Conservation (phyloP, 306 rosid genomes). For the Amphicarpaea edgeworthii region DNA sequence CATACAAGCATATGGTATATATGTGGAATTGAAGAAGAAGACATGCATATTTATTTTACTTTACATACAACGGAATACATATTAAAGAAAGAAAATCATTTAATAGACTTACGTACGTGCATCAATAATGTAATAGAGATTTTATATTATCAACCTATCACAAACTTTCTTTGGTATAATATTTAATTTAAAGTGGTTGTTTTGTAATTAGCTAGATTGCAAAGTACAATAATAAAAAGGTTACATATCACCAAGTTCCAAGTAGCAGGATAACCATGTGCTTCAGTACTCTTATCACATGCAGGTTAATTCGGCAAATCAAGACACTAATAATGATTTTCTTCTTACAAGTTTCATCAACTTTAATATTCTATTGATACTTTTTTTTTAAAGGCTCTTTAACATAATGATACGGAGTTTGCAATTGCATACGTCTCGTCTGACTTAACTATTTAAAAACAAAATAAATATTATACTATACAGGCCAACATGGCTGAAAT, state of each 20-base stretch:
- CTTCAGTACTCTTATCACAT: conserved; percentile 41
- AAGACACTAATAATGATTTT: not conserved
- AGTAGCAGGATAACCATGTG: conserved; percentile 39
- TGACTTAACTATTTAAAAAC: not conserved
- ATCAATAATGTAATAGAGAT: no score
- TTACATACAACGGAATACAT: no score
- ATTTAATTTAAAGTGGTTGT: no score
- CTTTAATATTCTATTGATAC: not conserved
- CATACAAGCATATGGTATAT: not conserved
- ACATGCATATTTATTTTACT: no score
- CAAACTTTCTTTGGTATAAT: no score
- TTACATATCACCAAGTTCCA: conserved; percentile 18
- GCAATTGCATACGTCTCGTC: conserved; percentile 17
- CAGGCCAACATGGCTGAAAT: not conserved
- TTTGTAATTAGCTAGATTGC: no score
- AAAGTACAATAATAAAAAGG: no score
- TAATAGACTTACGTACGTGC: no score
- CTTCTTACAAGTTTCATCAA: not conserved
- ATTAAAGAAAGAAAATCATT: no score
- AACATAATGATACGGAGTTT: not conserved
- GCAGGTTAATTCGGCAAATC: conserved; percentile 3
- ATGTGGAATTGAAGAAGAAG: no score
- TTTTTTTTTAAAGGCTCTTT: not conserved
- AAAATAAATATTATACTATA: not conserved
- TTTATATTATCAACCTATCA: no score